These are phyloP conservation scores for Rubia yunnanensis DNA, from an alignment of 257 asterid genomes.

Conservation along the genomic window DNA sequence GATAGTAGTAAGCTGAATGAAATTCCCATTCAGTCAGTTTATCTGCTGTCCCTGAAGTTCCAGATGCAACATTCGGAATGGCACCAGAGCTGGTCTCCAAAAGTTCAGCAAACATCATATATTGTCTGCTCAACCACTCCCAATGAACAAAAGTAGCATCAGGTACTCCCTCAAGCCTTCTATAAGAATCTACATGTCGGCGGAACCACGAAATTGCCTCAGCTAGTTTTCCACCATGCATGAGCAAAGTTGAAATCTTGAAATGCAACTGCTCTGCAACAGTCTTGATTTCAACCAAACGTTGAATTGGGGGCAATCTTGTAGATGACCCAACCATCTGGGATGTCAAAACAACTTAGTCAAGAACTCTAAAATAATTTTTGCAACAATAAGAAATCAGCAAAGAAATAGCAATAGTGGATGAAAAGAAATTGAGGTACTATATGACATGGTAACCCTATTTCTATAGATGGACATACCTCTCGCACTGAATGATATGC, in stretches of 20 bases:
- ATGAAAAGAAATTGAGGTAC: slow-evolving; percentile 1
- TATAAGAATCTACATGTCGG: slow-evolving; percentile 59
- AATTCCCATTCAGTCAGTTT: slow-evolving; percentile 82
- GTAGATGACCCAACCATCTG: slow-evolving; percentile 91
- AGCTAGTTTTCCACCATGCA: slow-evolving; percentile 78
- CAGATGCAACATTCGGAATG: slow-evolving; percentile 33
- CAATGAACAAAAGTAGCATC: slow-evolving; percentile 82
- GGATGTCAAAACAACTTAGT: neutral
- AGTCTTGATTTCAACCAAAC: slow-evolving; percentile 77
- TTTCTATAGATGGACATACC: slow-evolving; percentile 33
- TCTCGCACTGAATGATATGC: slow-evolving; percentile 79
- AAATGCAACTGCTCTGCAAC: slow-evolving; percentile 87
- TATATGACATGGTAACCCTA: slow-evolving; percentile 14
- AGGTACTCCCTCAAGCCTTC: slow-evolving; percentile 61
- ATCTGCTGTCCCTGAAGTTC: slow-evolving; percentile 46
- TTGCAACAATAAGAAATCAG: neutral
- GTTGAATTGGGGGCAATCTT: slow-evolving; percentile 84
- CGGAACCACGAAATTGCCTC: slow-evolving; percentile 91
- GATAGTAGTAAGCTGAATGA: slow-evolving; percentile 79
- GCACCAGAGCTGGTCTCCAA: slow-evolving; percentile 73
- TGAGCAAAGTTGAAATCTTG: slow-evolving; percentile 76
- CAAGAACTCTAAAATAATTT: neutral
- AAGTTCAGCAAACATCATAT: slow-evolving; percentile 77
- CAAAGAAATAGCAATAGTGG: slow-evolving; percentile 5
- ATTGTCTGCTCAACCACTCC: slow-evolving; percentile 98